A percentile compares a stretch with the other conserved stretches of the same genome.
Evolutionary conservation across 2,329 filamentous ascomycete species (phyloP).

Genomic region (Fusarium xylarioides): DNA sequence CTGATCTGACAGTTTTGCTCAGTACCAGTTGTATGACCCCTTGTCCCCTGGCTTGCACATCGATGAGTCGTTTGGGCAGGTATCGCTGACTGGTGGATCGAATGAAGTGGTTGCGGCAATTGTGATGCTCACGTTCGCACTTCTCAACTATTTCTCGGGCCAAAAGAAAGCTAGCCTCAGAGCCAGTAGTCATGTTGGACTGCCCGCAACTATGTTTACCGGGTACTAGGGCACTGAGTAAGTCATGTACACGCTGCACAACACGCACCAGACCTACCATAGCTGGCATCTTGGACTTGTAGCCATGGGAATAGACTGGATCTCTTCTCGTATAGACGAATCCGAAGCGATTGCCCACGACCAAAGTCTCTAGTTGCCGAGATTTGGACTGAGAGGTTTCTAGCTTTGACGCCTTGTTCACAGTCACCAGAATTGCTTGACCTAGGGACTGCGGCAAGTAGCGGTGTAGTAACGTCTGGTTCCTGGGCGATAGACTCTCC

Average conservation of each 20-base stretch:
- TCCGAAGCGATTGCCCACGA: rapidly evolving
- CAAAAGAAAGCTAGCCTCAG: rapidly evolving
- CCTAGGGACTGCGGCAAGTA: rapidly evolving
- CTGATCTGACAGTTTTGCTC: rapidly evolving
- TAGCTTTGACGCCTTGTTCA: not conserved
- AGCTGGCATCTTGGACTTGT: rapidly evolving
- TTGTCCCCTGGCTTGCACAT: not conserved
- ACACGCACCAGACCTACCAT: not conserved
- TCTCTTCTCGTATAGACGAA: not conserved
- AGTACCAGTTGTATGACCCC: rapidly evolving
- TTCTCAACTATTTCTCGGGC: not conserved
- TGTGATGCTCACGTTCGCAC: not conserved
- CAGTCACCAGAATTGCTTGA: rapidly evolving
- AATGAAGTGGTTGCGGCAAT: not conserved
- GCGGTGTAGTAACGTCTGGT: not conserved
- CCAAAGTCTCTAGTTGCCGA: not conserved
- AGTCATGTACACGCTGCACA: rapidly evolving
- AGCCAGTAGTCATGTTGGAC: not conserved
- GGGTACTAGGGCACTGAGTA: rapidly evolving
- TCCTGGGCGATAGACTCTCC: rapidly evolving
- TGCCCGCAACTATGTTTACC: rapidly evolving
- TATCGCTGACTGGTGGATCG: rapidly evolving
- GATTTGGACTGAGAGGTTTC: not conserved
- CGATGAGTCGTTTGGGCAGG: rapidly evolving
- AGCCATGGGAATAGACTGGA: not conserved